Percentiles rank a stretch among this genome's conserved stretches.
Evolutionary conservation across 208 protist genomes (phyloP).

Genomic region (Crithidia fasciculata): DNA sequence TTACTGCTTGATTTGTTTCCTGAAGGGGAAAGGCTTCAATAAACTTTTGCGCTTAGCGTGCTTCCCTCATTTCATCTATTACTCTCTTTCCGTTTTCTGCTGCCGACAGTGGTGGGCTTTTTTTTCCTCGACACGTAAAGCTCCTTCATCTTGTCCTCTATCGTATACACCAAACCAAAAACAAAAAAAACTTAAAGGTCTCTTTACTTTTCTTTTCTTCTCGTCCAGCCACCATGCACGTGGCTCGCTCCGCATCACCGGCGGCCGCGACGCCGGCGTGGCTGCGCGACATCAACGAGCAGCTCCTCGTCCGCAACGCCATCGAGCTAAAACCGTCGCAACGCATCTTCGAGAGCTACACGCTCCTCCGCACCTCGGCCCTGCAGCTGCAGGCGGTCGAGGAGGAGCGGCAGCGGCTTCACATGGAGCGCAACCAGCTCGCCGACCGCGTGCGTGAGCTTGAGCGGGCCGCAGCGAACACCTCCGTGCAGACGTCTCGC

Average conservation of each 20-base stretch:
- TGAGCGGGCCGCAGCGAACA: conserved; percentile 48
- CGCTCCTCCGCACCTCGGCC: conserved; percentile 38
- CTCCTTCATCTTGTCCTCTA: too few species aligned
- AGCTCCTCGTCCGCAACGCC: conserved; percentile 60
- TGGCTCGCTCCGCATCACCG: conserved; percentile 1
- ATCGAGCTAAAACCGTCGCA: conserved; percentile 56
- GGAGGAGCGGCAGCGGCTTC: conserved; percentile 42
- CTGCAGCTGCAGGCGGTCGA: conserved; percentile 42
- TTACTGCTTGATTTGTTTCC: not conserved
- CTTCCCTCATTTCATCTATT: too few species aligned
- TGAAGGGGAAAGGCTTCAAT: too few species aligned
- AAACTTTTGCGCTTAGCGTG: too few species aligned
- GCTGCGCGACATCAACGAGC: conserved; percentile 42
- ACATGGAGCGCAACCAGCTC: conserved; percentile 41
- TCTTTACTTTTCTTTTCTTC: too few species aligned
- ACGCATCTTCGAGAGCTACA: conserved; percentile 52
- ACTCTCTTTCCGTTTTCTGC: not conserved
- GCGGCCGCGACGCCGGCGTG: conserved; percentile 15
- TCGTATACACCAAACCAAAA: too few species aligned
- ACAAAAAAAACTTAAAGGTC: too few species aligned
- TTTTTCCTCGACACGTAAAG: too few species aligned
- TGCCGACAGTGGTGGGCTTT: not conserved
- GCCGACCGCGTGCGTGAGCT: conserved; percentile 51
- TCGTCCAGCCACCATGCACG: conserved; percentile 21
- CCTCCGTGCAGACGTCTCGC: conserved; percentile 42